phyloP scores from a whole-genome alignment of 2,329 filamentous ascomycete species.

The Macrophomina tecta region DNA sequence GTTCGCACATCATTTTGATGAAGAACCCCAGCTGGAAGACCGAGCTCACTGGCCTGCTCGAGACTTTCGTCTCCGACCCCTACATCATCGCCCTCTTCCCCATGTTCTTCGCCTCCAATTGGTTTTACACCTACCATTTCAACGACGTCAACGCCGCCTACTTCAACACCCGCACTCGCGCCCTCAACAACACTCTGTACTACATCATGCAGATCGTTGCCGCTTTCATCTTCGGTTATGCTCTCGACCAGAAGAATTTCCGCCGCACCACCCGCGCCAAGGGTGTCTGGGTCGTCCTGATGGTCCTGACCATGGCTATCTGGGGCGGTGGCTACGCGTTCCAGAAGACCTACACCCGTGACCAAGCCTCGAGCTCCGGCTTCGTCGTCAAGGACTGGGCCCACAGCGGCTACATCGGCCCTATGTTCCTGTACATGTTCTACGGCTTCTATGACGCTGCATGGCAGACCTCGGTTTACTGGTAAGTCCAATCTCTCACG shows the following conservation, averaged over 20 bases:
- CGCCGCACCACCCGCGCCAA: conserved; percentile 73
- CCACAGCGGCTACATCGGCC: conserved; percentile 71
- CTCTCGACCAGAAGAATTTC: conserved; percentile 65
- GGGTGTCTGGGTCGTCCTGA: conserved; percentile 64
- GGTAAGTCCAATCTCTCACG: conserved; percentile 55
- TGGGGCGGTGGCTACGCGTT: conserved; percentile 87
- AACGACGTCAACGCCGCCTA: conserved; percentile 73
- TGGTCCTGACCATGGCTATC: conserved; percentile 74
- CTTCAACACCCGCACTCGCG: conserved; percentile 75
- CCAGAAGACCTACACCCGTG: conserved; percentile 65
- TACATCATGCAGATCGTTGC: conserved; percentile 80
- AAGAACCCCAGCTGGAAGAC: conserved; percentile 87
- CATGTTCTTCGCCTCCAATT: conserved; percentile 81
- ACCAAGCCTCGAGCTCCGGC: conserved; percentile 35
- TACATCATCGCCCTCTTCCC: conserved; percentile 77
- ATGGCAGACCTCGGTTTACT: conserved; percentile 92
- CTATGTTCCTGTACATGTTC: conserved; percentile 89
- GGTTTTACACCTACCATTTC: conserved; percentile 82
- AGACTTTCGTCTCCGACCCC: conserved; percentile 72
- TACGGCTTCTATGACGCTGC: conserved; percentile 88
- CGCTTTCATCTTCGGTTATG: conserved; percentile 73
- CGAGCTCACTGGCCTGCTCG: conserved; percentile 76
- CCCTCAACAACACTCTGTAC: conserved; percentile 82
- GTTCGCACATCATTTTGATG: conserved; percentile 81
- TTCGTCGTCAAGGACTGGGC: conserved; percentile 67